These are phyloP conservation scores for Beauveria pseudobassiana DNA, from an alignment of 2,329 filamentous ascomycete species.

Conservation along the genomic window DNA sequence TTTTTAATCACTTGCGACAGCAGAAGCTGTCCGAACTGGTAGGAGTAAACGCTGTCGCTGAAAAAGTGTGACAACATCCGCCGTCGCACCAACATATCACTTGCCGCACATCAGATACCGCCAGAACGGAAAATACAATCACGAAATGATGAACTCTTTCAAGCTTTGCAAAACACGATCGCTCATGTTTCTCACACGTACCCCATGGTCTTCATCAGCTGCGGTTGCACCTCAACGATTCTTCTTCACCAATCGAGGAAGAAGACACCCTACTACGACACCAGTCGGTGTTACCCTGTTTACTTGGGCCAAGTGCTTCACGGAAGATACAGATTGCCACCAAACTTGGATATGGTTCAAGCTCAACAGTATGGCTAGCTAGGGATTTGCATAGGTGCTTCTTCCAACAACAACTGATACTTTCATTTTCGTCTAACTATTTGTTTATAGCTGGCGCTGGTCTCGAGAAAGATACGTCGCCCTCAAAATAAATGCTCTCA, in stretches of 20 bases:
- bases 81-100: too few species aligned
- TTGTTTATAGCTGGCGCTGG: not conserved
- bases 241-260: not conserved
- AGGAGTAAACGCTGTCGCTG: too few species aligned
- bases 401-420: not conserved
- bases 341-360: slow-evolving; percentile 8
- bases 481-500: not conserved
- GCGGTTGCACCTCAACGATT: not conserved
- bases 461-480: not conserved
- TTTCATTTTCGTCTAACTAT: not conserved
- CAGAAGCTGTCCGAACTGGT: too few species aligned
- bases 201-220: not conserved
- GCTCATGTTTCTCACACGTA: not conserved
- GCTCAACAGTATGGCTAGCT: slow-evolving; percentile 11
- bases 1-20: too few species aligned
- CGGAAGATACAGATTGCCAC: slow-evolving; percentile 10
- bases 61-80: too few species aligned
- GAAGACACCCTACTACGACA: not conserved
- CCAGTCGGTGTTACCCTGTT: not conserved
- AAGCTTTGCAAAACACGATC: not conserved
- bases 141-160: too few species aligned
- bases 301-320: slow-evolving; percentile 1
- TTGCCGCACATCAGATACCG: too few species aligned
- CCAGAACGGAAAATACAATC: too few species aligned
- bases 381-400: slow-evolving; percentile 10